Evolutionary conservation across 306 rosid genomes (phyloP), one percentile per base, ranked within the genome.

Genomic region (Acacia melanoxylon): DNA sequence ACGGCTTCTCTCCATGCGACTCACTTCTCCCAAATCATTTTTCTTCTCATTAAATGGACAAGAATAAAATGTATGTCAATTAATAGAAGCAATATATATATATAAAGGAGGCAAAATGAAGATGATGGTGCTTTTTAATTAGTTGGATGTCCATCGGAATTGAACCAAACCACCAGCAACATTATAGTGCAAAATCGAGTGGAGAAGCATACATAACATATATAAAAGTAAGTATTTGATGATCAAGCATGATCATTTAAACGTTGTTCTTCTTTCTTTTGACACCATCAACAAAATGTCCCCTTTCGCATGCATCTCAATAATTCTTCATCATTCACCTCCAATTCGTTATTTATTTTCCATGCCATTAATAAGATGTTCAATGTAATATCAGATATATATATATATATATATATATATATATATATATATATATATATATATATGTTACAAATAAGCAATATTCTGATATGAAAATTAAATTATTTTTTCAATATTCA

Each of bases 121-220:
- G 54, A 83, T 78, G 79, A 83, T 83, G 68, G 76, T 72, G 75
- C 72, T 72, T n/a, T 40, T 51, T 24, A 68, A 29, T 29, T 29
- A 29, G 63, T 62, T 22, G 67, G 67, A 25, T 22, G 65, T 54
- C 46, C 45, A 56, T n/a, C 14, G 1, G 12, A 20, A 1, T 19
- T 27, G 29, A 65, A 51, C 58, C 86, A 16, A 77, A 78, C 82
- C 54, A 37, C 75, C 85, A 83, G 72, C 85, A 77, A 65, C 74
- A 78, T 83, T 8, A 83, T 78, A 52, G 80, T 49, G 79, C 70
- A 72, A 6, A 8, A 58, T 58, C 65, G 10, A 70, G 49, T 16
- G 74, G 20, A 42, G 74, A 77, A n/a, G 10, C 44, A 46, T 35
- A 70, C n/a, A 68, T 7, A 5, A 12, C 15, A 20, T 8, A 31